A percentile compares a stretch with the other conserved stretches of the same genome.
Conservation (phyloP, 2,329 filamentous ascomycete species). For the Chalaropsis ovoidea region DNA sequence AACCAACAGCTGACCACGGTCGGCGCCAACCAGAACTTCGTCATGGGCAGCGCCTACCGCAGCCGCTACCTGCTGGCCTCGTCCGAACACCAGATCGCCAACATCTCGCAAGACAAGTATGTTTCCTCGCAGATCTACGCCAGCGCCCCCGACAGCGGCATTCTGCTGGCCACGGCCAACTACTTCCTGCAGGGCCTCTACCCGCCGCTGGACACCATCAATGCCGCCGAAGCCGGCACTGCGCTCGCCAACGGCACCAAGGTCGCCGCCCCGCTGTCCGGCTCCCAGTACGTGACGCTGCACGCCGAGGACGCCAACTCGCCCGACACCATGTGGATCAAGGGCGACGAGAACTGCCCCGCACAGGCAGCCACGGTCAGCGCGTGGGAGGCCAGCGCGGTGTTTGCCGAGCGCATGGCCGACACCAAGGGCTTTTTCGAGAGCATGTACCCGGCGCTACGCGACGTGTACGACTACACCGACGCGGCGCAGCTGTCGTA, state of each 20-base stretch:
- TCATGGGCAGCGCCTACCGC: conserved; percentile 29
- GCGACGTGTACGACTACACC: conserved; percentile 31
- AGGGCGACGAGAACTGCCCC: conserved; percentile 33
- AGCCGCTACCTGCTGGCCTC: conserved; percentile 27
- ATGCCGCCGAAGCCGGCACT: conserved; percentile 29
- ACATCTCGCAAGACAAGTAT: conserved; percentile 32
- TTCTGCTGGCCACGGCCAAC: conserved; percentile 33
- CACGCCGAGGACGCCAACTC: conserved; percentile 31
- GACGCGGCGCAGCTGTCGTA: conserved; percentile 32
- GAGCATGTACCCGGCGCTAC: conserved; percentile 30
- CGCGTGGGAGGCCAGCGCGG: conserved; percentile 30
- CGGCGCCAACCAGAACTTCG: conserved; percentile 32
- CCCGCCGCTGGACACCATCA: conserved; percentile 30
- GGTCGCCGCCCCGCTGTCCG: conserved; percentile 30
- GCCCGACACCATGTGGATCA: conserved; percentile 34
- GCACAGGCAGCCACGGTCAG: conserved; percentile 29
- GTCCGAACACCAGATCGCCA: conserved; percentile 31
- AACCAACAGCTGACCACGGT: conserved; percentile 32
- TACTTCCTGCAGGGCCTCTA: conserved; percentile 34
- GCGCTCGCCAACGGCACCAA: conserved; percentile 32
- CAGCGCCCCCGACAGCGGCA: conserved; percentile 31
- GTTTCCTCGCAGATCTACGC: conserved; percentile 32
- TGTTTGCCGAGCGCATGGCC: conserved; percentile 29
- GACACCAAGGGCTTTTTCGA: conserved; percentile 31
- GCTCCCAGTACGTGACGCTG: conserved; percentile 33